Conservation (phyloP, 2,329 filamentous ascomycete genomes). For the Fonsecaea nubica region DNA sequence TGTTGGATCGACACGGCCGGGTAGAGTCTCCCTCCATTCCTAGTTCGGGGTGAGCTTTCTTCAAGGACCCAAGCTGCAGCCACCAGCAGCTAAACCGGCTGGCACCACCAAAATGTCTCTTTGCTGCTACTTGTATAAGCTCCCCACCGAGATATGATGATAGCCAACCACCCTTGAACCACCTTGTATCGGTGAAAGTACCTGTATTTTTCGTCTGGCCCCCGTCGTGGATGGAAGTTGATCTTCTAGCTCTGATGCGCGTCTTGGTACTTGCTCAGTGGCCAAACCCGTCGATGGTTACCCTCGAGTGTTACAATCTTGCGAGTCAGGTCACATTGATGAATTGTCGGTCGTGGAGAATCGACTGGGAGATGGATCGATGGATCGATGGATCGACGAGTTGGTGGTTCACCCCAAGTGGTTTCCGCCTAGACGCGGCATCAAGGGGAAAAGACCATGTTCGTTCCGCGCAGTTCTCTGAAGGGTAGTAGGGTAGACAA, state of each 20-base stretch:
- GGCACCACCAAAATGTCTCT: background rate
- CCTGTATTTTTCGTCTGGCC: constrained; percentile 8
- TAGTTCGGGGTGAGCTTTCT: constrained; percentile 19
- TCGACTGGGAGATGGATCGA: constrained; percentile 7
- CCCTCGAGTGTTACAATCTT: constrained; percentile 20
- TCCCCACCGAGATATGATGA: constrained; percentile 1
- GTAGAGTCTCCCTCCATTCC: constrained; percentile 8
- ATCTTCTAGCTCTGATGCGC: constrained; percentile 16
- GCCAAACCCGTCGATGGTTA: constrained; percentile 5
- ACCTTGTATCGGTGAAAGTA: background rate
- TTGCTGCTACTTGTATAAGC: background rate
- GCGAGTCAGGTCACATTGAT: constrained; percentile 23
- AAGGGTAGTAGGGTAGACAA: background rate
- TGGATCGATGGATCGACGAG: background rate
- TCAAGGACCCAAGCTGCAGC: constrained; percentile 5
- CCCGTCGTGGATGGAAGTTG: constrained; percentile 1
- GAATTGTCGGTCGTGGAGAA: constrained; percentile 14
- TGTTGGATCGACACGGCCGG: constrained; percentile 9
- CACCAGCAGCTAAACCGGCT: background rate
- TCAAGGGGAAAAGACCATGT: background rate
- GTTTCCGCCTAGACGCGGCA: background rate
- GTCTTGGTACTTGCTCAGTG: constrained; percentile 8
- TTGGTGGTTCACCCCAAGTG: background rate
- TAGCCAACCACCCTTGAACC: background rate
- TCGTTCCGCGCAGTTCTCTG: background rate